Conservation (phyloP, 768 basidiomycete species). For the Tricholoma hemisulphureum region DNA sequence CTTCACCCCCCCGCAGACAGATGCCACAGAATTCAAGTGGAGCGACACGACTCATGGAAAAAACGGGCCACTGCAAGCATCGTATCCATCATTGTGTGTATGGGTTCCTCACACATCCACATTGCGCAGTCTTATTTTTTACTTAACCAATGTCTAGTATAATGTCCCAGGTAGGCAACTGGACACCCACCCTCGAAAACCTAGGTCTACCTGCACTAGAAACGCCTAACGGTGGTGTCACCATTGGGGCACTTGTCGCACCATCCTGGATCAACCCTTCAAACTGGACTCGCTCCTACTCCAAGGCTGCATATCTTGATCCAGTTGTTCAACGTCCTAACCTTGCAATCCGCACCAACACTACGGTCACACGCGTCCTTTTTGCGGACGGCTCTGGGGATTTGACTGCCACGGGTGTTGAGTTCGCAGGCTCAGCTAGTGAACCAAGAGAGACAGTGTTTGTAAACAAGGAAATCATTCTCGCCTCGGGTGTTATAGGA, state of each 20-base stretch:
- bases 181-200: conserved; percentile 49
- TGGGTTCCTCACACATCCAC: not conserved
- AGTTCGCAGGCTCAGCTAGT: conserved; percentile 37
- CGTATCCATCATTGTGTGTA: conserved; percentile 23
- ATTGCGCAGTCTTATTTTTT: conserved; percentile 38
- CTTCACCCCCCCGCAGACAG: conserved; percentile 45
- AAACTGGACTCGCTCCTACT: conserved; percentile 63
- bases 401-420: conserved; percentile 48
- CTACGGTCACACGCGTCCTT: conserved; percentile 56
- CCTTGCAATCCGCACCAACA: conserved; percentile 58
- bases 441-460: conserved; percentile 11
- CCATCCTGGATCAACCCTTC: conserved; percentile 59
- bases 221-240: conserved; percentile 47
- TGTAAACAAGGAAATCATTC: conserved; percentile 49
- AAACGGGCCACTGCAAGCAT: conserved; percentile 38
- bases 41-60: conserved; percentile 44
- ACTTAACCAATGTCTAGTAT: conserved; percentile 38
- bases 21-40: conserved; percentile 42
- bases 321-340: conserved; percentile 60
- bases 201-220: conserved; percentile 41
- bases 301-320: conserved; percentile 58
- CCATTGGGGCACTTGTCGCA: conserved; percentile 53
- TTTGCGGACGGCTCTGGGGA: conserved; percentile 38
- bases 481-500: conserved; percentile 44
- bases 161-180: conserved; percentile 46